phyloP scores from a whole-genome alignment of 2,329 filamentous ascomycete species.

The Setomelanomma holmii region DNA sequence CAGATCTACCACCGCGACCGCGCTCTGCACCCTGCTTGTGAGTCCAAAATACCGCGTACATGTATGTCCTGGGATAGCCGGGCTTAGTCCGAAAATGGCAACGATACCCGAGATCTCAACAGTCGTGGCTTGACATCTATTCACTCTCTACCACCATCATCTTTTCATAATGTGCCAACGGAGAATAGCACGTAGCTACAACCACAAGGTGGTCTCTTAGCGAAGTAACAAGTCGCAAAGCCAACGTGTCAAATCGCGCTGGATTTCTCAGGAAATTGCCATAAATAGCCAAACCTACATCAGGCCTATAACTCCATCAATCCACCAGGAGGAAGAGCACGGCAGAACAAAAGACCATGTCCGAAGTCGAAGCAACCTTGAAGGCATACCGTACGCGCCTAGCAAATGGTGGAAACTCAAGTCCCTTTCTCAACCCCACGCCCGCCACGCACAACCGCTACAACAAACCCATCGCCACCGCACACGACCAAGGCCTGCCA shows the following conservation, averaged over 20 bases:
- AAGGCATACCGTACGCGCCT: constrained; percentile 12
- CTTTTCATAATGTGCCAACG: not conserved
- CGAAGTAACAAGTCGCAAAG: too few relatives aligned
- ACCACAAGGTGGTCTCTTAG: too few relatives aligned
- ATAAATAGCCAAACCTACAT: too few relatives aligned
- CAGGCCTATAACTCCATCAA: too few relatives aligned
- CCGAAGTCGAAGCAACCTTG: constrained; percentile 21
- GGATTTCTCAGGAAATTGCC: too few relatives aligned
- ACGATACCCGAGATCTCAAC: constrained; percentile 6
- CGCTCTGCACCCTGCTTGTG: too few relatives aligned
- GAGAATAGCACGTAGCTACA: too few relatives aligned
- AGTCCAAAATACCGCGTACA: too few relatives aligned
- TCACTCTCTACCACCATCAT: not conserved
- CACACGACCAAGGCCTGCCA: constrained; percentile 40
- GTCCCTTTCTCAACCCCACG: constrained; percentile 30
- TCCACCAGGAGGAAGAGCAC: too few relatives aligned
- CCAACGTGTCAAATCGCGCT: too few relatives aligned
- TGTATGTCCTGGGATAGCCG: constrained; percentile 14
- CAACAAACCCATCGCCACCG: constrained; percentile 17
- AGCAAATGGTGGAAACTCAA: not conserved
- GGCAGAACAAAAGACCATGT: too few relatives aligned
- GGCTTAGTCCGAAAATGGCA: constrained; percentile 17
- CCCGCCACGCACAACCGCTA: constrained; percentile 13
- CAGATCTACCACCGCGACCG: not conserved
- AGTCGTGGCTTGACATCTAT: not conserved